Percentiles rank a stretch among this genome's conserved stretches.
phyloP scores from a whole-genome alignment of 495 filamentous ascomycete species.

The Aspergillus bridgeri region DNA sequence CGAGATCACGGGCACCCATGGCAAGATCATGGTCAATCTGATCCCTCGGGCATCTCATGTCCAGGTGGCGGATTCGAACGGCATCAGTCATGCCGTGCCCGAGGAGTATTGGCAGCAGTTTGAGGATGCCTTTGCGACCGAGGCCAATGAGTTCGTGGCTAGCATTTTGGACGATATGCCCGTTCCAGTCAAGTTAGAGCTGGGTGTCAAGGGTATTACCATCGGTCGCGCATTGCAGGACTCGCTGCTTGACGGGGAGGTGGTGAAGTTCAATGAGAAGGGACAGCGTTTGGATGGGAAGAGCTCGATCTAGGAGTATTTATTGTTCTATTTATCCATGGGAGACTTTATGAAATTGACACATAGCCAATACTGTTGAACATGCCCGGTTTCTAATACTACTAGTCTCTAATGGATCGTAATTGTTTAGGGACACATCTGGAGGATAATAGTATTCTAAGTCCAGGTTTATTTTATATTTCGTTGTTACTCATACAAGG shows the following conservation, averaged over 20 bases:
- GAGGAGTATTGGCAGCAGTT: conserved; percentile 29
- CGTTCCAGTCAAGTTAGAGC: conserved; percentile 29
- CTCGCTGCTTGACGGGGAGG: conserved; percentile 33
- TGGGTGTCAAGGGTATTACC: background rate
- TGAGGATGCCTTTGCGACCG: conserved; percentile 25
- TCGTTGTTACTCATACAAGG: background rate
- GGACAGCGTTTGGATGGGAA: conserved; percentile 21
- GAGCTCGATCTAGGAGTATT: background rate
- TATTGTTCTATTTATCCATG: background rate
- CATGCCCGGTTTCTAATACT: too few species aligned
- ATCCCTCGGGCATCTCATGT: conserved; percentile 23
- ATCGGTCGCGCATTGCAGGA: conserved; percentile 39
- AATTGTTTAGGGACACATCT: too few species aligned
- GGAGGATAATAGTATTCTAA: too few species aligned
- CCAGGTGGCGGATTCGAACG: conserved; percentile 13
- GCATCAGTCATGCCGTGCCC: conserved; percentile 26
- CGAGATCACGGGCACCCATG: conserved; percentile 29
- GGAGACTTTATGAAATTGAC: background rate
- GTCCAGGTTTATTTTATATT: too few species aligned
- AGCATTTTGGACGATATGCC: conserved; percentile 17
- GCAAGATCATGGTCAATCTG: conserved; percentile 31
- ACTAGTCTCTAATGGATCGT: too few species aligned
- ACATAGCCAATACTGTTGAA: too few species aligned
- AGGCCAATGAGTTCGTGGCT: conserved; percentile 29
- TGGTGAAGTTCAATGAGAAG: conserved; percentile 34